Conservation (phyloP, 371 early-diverging fungal genomes). For the Rhizomucor pusillus region DNA sequence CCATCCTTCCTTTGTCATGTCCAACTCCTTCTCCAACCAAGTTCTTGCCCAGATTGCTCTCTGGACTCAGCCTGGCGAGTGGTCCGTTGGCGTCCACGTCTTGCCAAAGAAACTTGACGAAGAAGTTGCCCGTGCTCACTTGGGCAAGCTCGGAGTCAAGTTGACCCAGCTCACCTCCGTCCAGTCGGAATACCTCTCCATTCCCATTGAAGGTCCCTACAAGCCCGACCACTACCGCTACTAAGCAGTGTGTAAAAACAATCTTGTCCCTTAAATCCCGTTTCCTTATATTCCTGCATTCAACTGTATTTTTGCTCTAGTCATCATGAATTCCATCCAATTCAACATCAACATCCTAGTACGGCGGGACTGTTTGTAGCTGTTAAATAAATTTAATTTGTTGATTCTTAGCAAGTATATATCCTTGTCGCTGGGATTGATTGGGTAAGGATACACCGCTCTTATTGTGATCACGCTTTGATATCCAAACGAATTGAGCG, state of each 20-base stretch:
- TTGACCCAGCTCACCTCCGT: slow-evolving; percentile 69
- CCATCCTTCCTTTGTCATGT: slow-evolving; percentile 99
- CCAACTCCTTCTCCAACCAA: slow-evolving; percentile 99
- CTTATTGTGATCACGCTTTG: too few relatives aligned
- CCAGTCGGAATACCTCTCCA: slow-evolving; percentile 89
- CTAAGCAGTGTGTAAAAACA: slow-evolving; percentile 30
- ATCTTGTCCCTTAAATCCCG: too few relatives aligned
- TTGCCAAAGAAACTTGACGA: slow-evolving; percentile 99
- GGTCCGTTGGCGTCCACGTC: slow-evolving; percentile 96
- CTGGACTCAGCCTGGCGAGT: slow-evolving; percentile 88
- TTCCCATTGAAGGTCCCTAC: slow-evolving; percentile 90
- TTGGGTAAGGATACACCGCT: too few relatives aligned
- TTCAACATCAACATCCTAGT: too few relatives aligned
- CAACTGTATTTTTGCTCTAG: too few relatives aligned
- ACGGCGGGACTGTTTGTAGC: neutral
- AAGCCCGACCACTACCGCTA: slow-evolving; percentile 95
- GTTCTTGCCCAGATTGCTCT: slow-evolving; percentile 98
- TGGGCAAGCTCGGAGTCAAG: slow-evolving; percentile 95
- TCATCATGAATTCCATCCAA: too few relatives aligned
- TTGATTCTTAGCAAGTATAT: neutral
- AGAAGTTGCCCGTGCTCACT: slow-evolving; percentile 97
- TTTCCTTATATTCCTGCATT: too few relatives aligned
- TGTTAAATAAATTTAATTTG: neutral
- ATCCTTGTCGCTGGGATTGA: too few relatives aligned
- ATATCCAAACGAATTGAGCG: too few relatives aligned